Evolutionary conservation across 2,329 filamentous ascomycete species (phyloP).

Genomic region (Stagonosporopsis tanaceti): DNA sequence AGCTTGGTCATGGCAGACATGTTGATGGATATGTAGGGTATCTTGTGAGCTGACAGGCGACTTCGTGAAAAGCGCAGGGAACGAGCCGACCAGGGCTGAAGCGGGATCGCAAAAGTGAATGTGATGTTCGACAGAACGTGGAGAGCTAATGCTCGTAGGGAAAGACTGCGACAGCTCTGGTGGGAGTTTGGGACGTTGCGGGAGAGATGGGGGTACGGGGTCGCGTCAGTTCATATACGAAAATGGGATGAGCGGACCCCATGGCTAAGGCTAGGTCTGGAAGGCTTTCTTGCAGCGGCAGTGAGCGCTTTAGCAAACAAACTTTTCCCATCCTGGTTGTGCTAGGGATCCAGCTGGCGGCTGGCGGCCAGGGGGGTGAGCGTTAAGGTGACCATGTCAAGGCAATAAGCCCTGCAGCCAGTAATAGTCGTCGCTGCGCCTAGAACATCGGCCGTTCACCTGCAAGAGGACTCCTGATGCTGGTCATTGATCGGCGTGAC

Average conservation of each 20-base stretch:
- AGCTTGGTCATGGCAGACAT: constrained; percentile 50
- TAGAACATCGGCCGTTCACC: constrained; percentile 19
- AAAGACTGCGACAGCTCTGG: constrained; percentile 48
- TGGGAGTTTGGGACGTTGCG: constrained; percentile 35
- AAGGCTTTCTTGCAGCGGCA: constrained; percentile 29
- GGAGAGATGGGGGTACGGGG: constrained; percentile 36
- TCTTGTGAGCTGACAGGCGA: constrained; percentile 25
- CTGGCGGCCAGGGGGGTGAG: constrained; percentile 30
- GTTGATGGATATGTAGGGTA: constrained; percentile 33
- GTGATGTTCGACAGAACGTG: constrained; percentile 48
- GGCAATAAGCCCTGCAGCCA: constrained; percentile 19
- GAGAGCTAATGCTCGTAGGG: constrained; percentile 55
- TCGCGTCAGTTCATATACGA: constrained; percentile 38
- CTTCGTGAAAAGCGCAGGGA: constrained; percentile 51
- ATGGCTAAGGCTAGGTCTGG: constrained; percentile 14
- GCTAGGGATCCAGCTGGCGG: constrained; percentile 28
- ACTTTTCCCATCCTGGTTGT: constrained; percentile 39
- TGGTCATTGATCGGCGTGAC: constrained; percentile 30
- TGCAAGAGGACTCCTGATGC: constrained; percentile 19
- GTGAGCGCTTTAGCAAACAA: constrained; percentile 27
- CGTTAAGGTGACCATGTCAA: constrained; percentile 26
- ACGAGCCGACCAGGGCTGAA: constrained; percentile 55
- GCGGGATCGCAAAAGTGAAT: constrained; percentile 47
- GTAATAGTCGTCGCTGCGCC: constrained; percentile 17
- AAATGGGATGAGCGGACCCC: constrained; percentile 26